Conservation (phyloP, 2,329 filamentous ascomycete genomes). For the Arthrobotrys megalospora region DNA sequence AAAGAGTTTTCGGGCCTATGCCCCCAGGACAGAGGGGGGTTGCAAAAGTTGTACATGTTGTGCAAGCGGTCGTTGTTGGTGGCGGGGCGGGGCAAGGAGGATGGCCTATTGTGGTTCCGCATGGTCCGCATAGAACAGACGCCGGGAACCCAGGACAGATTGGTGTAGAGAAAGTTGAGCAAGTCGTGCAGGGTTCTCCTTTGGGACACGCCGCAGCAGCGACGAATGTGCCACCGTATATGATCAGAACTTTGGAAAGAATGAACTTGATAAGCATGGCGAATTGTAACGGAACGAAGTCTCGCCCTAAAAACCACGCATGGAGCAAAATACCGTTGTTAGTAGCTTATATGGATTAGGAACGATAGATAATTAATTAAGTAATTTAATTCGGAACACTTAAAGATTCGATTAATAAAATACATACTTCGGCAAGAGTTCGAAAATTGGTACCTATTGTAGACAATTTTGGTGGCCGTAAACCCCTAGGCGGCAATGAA, state of each 20-base stretch:
- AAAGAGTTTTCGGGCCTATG: slow-evolving; percentile 11
- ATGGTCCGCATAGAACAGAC: slow-evolving; percentile 44
- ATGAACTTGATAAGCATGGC: slow-evolving; percentile 11
- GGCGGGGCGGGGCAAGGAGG: slow-evolving; percentile 35
- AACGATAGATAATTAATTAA: too few species aligned
- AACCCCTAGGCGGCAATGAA: too few species aligned
- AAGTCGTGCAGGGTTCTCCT: slow-evolving; percentile 29
- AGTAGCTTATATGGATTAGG: background rate
- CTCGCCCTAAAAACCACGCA: background rate
- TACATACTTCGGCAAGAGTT: too few species aligned
- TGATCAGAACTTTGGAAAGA: background rate
- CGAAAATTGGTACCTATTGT: too few species aligned
- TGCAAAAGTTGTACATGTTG: slow-evolving; percentile 14
- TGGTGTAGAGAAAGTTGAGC: slow-evolving; percentile 39
- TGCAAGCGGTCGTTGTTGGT: slow-evolving; percentile 37
- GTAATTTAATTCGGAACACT: too few species aligned
- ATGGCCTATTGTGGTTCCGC: slow-evolving; percentile 32
- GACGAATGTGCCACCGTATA: slow-evolving; percentile 27
- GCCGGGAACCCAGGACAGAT: slow-evolving; percentile 50
- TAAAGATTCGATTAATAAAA: too few species aligned
- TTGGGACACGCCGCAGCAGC: slow-evolving; percentile 27
- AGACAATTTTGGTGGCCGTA: too few species aligned
- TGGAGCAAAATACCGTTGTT: background rate
- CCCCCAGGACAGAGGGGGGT: slow-evolving; percentile 30
- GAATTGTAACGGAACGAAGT: background rate